phyloP scores from a whole-genome alignment of 1,139 yeast genomes.

The Eremothecium cymbalariae region DNA sequence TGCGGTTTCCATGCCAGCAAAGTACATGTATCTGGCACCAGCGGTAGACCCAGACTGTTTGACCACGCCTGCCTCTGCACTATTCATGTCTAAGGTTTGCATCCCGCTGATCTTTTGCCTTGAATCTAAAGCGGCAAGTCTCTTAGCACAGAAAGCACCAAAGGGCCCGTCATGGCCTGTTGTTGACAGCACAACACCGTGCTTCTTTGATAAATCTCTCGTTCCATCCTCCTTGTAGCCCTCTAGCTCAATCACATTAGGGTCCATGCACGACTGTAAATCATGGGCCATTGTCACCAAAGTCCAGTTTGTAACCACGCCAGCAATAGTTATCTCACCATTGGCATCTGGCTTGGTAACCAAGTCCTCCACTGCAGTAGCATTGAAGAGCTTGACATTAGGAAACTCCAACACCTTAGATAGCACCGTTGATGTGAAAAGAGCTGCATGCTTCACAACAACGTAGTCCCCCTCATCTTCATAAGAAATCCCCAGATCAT shows the following conservation, averaged over 20 bases:
- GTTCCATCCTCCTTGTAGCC: conserved; percentile 31
- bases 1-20: conserved; percentile 76
- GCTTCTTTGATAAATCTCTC: conserved; percentile 35
- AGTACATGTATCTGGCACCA: conserved; percentile 62
- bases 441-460: conserved; percentile 74
- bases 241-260: conserved; percentile 51
- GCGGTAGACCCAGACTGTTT: conserved; percentile 53
- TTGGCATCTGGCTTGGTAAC: conserved; percentile 51
- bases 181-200: conserved; percentile 62
- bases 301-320: conserved; percentile 81
- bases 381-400: conserved; percentile 69
- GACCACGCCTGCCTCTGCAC: conserved; percentile 71
- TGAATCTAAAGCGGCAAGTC: conserved; percentile 39
- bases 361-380: conserved; percentile 74
- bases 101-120: conserved; percentile 53
- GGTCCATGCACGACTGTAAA: conserved; percentile 77
- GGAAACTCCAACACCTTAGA: conserved; percentile 66
- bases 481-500: conserved; percentile 55
- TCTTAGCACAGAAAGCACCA: conserved; percentile 71
- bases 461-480: conserved; percentile 79
- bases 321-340: conserved; percentile 60
- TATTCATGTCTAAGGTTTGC: conserved; percentile 75
- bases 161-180: conserved; percentile 82
- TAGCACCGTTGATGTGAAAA: conserved; percentile 63
- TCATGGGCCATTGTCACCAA: conserved; percentile 69